Conservation (phyloP, 2,329 filamentous ascomycete species). For the Phaeosphaeria sp. region DNA sequence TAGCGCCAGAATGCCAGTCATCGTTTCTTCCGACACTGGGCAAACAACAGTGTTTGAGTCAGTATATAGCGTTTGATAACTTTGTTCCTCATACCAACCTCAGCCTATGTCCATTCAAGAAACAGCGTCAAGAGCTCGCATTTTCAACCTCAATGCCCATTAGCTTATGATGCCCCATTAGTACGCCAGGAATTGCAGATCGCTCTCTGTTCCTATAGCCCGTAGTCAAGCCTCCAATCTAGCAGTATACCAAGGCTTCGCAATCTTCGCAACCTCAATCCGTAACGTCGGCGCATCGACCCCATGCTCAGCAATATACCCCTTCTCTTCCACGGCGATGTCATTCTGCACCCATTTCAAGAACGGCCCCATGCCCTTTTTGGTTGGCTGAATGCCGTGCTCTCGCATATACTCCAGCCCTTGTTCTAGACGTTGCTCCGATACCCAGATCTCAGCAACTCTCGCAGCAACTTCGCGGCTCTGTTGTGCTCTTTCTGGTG, state of each 20-base stretch:
- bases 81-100: background rate
- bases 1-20: background rate
- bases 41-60: background rate
- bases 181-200: background rate
- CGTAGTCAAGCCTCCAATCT: background rate
- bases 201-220: background rate
- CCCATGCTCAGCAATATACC: slow-evolving; percentile 21
- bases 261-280: slow-evolving; percentile 30
- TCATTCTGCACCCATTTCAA: slow-evolving; percentile 35
- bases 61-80: background rate
- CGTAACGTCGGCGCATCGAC: slow-evolving; percentile 27
- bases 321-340: slow-evolving; percentile 30
- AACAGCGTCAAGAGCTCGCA: too few relatives aligned
- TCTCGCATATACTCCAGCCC: slow-evolving; percentile 35
- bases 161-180: too few relatives aligned
- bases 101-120: too few relatives aligned
- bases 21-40: background rate
- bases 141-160: background rate
- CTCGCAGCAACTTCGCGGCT: slow-evolving; percentile 16
- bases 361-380: slow-evolving; percentile 22
- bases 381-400: slow-evolving; percentile 12
- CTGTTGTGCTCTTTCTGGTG: slow-evolving; percentile 9
- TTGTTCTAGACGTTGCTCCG: slow-evolving; percentile 29
- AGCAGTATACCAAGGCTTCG: slow-evolving; percentile 30
- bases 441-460: slow-evolving; percentile 27